Evolutionary conservation across 768 basidiomycete genomes (phyloP).

Genomic region (Lyophyllum semitale): DNA sequence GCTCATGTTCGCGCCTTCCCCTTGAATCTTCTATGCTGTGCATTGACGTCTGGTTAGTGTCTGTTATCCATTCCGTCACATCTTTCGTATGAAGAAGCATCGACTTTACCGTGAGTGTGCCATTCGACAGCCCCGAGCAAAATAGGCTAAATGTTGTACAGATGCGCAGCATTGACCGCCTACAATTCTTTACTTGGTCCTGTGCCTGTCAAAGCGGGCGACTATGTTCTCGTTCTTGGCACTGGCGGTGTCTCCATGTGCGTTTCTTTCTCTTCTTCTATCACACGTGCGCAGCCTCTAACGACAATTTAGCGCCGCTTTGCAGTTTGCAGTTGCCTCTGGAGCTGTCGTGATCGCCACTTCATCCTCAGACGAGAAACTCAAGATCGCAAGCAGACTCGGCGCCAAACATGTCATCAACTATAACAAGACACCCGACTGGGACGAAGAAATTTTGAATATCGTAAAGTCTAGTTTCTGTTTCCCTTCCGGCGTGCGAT

Average conservation of each 20-base stretch:
- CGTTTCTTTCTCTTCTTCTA: slow-evolving; percentile 6
- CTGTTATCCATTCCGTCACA: slow-evolving; percentile 56
- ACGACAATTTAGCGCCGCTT: slow-evolving; percentile 42
- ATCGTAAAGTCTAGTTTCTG: slow-evolving; percentile 31
- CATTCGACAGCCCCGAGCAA: neutral
- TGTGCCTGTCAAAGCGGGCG: slow-evolving; percentile 55
- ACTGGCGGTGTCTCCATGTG: slow-evolving; percentile 61
- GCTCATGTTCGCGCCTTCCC: slow-evolving; percentile 33
- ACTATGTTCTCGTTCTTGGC: slow-evolving; percentile 56
- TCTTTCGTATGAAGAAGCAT: slow-evolving; percentile 63
- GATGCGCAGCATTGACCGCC: slow-evolving; percentile 64
- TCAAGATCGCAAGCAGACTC: slow-evolving; percentile 50
- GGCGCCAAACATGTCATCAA: slow-evolving; percentile 62
- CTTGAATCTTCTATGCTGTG: neutral
- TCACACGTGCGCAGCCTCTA: neutral
- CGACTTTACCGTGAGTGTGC: slow-evolving; percentile 54
- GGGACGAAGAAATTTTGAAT: slow-evolving; percentile 53
- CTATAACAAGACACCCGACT: slow-evolving; percentile 57
- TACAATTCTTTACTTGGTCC: slow-evolving; percentile 60
- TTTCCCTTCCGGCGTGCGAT: neutral
- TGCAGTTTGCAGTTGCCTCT: slow-evolving; percentile 62
- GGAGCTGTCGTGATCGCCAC: slow-evolving; percentile 69
- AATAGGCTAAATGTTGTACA: slow-evolving; percentile 14
- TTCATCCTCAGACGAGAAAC: slow-evolving; percentile 67
- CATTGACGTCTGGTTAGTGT: slow-evolving; percentile 30